A percentile compares a stretch with the other conserved stretches of the same genome.
phyloP scores from a whole-genome alignment of 345 rosid genomes.

The Eucalyptus cloeziana region DNA sequence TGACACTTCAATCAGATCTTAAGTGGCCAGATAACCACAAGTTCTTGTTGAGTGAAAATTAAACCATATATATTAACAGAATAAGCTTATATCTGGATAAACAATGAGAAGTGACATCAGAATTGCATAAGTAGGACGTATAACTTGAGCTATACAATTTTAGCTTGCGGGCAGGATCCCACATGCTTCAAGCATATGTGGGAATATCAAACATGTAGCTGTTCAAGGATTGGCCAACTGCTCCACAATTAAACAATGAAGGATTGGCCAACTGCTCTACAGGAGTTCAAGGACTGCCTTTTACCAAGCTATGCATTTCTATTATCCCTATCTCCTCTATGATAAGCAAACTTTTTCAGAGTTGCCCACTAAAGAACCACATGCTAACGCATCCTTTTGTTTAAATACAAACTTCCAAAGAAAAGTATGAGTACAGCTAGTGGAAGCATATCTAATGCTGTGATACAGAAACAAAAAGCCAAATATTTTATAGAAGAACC shows the following conservation, averaged over 20 bases:
- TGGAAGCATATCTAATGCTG: background rate
- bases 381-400: background rate
- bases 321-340: background rate
- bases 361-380: background rate
- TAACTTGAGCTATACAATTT: background rate
- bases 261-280: background rate
- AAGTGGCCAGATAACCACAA: background rate
- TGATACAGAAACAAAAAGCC: background rate
- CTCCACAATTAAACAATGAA: background rate
- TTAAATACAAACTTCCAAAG: background rate
- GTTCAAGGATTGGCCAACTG: background rate
- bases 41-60: background rate
- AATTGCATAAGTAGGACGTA: background rate
- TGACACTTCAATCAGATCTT: background rate
- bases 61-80: background rate
- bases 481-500: background rate
- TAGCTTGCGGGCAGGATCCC: background rate
- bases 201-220: background rate
- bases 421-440: background rate
- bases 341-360: background rate
- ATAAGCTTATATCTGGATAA: background rate
- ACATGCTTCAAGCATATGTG: background rate
- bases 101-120: background rate
- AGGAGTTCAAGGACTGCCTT: background rate
- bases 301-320: background rate